These are phyloP conservation scores for Colletotrichum sp. DNA, from an alignment of 2,329 filamentous ascomycete species.

Conservation along the genomic window DNA sequence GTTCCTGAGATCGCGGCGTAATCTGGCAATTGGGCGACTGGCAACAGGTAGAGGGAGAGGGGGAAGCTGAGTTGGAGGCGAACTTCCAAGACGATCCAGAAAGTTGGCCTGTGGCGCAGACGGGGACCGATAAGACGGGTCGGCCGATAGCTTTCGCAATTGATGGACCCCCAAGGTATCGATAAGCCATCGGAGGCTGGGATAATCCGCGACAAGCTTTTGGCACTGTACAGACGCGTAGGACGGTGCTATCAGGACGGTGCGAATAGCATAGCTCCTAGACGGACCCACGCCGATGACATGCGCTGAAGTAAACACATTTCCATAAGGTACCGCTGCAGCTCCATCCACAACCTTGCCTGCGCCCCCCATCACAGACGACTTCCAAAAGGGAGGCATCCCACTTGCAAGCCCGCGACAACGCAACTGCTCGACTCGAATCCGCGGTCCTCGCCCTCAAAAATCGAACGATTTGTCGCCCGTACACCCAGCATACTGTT, in stretches of 20 bases:
- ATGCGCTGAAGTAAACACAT: conserved; percentile 31
- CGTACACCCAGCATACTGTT: not conserved
- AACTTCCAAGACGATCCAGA: conserved; percentile 14
- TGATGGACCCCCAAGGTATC: not conserved
- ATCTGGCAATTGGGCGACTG: not conserved
- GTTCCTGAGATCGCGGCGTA: not conserved
- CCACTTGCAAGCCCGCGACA: conserved; percentile 1
- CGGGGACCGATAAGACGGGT: conserved; percentile 3
- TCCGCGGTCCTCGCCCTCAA: not conserved
- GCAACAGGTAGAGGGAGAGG: not conserved
- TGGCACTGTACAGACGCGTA: not conserved
- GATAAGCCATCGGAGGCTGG: not conserved
- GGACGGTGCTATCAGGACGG: not conserved
- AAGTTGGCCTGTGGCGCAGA: conserved; percentile 21
- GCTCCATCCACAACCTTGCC: conserved; percentile 10
- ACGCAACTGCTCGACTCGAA: not conserved
- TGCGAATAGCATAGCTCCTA: not conserved
- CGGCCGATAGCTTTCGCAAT: not conserved
- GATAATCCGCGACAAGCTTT: not conserved
- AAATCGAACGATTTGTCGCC: not conserved
- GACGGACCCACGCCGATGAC: not conserved
- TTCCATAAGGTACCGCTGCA: conserved; percentile 23
- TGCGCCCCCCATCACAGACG: conserved; percentile 7
- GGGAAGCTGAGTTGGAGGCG: not conserved
- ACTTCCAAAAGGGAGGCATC: conserved; percentile 15